Base-by-base conservation (phyloP, 768 basidiomycete genomes). In the Trichaptum fuscoviolaceum region DNA sequence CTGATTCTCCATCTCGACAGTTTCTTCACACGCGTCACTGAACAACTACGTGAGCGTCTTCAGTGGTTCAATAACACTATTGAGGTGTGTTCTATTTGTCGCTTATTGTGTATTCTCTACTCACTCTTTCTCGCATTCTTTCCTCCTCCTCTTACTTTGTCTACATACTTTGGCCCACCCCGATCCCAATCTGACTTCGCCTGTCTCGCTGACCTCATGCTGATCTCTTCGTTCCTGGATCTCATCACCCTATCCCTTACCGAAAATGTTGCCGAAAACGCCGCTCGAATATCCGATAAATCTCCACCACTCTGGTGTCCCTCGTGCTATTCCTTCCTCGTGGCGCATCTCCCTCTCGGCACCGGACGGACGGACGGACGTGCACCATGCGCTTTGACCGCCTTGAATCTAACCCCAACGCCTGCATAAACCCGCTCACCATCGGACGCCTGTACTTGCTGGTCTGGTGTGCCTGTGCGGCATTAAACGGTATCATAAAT, bases 21-120 rank as follows among this genome's bases (percentile, higher is more conserved):
- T 71, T 92, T 87, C 76, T 93, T 93, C 77, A 82, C 79, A 26
- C 84, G 90, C 24, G 84, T 91, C 36, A 87, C 89, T 17, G 82
- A 85, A 64, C 85, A 92, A 70, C 89, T 93, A 85, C 81, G 81
- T 65, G 87, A 90, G 69, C 81, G 89, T 35, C 75, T 93, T 64
- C 81, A 83, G 57, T 92, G 91, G 87, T 93, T 91, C 76, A 91
- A 91, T 71, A 80, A 84, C 24, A 92, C 91, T 26, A 89, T 93
- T 65, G 91, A 94, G 80, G 92, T 90, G 67, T 64, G 77, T 69
- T 20, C 15, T 52, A 2, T 20, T 15, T 58, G 52, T 57, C 58
- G 67, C 60, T 30, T 52, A 66, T 65, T 61, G 1, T 20, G 15
- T 15, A 9, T 25, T 58, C 4, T 57, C 30, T 10, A 57, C 1